Evolutionary conservation across 495 filamentous ascomycete species (phyloP).

Genomic region (Elaphomyces granulatus): DNA sequence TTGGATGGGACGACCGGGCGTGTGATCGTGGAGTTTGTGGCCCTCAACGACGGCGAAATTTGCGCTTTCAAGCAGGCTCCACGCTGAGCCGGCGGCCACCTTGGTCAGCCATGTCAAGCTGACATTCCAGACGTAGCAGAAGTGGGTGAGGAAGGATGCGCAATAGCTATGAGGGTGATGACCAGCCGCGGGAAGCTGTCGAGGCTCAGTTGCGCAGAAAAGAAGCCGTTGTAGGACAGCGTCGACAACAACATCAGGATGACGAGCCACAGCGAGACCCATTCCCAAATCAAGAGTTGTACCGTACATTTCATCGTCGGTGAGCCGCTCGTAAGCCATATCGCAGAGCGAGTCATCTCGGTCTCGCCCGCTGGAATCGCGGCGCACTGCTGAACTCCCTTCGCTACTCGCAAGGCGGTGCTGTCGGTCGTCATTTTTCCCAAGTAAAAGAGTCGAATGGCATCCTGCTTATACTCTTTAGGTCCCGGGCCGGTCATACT

Average conservation of each 20-base stretch:
- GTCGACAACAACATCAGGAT: conserved; percentile 1
- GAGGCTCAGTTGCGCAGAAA: not conserved
- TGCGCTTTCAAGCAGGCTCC: conserved; percentile 1
- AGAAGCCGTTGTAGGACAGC: conserved; percentile 1
- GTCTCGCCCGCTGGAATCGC: not conserved
- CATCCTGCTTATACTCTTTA: no score
- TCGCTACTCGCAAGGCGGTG: not conserved
- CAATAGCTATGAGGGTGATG: not conserved
- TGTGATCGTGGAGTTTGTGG: conserved; percentile 1
- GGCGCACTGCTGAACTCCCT: not conserved
- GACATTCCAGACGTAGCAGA: conserved; percentile 2
- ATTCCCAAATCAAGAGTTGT: conserved; percentile 1
- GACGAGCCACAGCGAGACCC: conserved; percentile 1
- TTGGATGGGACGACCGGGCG: not conserved
- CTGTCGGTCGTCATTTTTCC: conserved; percentile 1
- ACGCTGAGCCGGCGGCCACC: conserved; percentile 1
- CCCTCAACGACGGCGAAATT: not conserved
- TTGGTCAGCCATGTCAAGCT: not conserved
- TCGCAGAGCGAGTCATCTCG: not conserved
- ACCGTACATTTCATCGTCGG: not conserved
- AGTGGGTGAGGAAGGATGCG: not conserved
- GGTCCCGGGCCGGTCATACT: no score
- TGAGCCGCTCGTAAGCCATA: conserved; percentile 1
- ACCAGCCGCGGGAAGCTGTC: conserved; percentile 1
- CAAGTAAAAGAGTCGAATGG: conserved; percentile 2